Base-by-base conservation (phyloP, 352 stramenopile genomes). In the Peronospora belbahrii region DNA sequence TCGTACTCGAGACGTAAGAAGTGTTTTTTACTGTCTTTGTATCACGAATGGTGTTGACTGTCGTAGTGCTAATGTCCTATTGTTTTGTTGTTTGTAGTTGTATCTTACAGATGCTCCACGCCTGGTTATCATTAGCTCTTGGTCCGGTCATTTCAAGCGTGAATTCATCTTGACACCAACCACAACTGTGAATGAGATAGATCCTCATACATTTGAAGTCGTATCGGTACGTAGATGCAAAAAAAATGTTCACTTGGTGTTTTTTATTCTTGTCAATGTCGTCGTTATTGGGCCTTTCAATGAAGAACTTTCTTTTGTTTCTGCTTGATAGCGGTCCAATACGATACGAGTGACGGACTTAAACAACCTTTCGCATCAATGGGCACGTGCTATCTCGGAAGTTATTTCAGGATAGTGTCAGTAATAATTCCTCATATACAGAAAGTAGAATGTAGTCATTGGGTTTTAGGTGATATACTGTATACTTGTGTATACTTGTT, bases 151-250 rank as follows among this genome's bases (percentile, higher is more conserved):
- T 30, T 83, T 83, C 47, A 90, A 90, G 58, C 70, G 70, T 33
- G 79, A 88, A 41, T 61, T 88, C 36, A 59, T 70, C 24, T 54
- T 90, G 38, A 75, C 74, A 3, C 53, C 62, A 11, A 62, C 80
- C 50, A 85, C 74, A 6, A 84, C 76, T 20, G 68, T 88, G 36
- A 88, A 79, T 33, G 59, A 78, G 11, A 74, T 85, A 30, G 75
- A 78, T 19, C 71, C 65, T 4, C 69, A 90, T 41, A 87, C 79
- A 32, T 88, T 90, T 31, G 79, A 90, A 25, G 57, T 90, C 42
- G 70, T 85, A 48, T 59, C 76, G 64, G 79, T 90, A 36, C 45
- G 75, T 75, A n/a, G n/a, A n/a, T n/a, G n/a, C n/a, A n/a, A n/a
- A n/a, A n/a, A n/a, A n/a, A n/a, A n/a, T n/a, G n/a, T n/a, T n/a